A percentile compares a stretch with the other conserved stretches of the same genome.
Conservation (phyloP, 129 eudicot species). For the Pulicaria dysenterica region DNA sequence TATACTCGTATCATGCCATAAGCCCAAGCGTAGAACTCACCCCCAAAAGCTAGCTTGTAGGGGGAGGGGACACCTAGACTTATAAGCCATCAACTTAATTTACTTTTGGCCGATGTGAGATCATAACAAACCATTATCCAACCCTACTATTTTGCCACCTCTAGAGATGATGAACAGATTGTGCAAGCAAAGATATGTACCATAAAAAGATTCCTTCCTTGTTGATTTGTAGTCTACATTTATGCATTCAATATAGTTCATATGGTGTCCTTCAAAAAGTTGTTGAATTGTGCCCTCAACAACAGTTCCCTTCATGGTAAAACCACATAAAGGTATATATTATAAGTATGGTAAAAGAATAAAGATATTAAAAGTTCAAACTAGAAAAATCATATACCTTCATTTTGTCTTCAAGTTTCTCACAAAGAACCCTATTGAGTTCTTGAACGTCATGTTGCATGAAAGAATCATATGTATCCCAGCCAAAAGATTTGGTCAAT, state of each 20-base stretch:
- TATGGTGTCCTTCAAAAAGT: constrained; percentile 94
- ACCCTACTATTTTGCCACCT: background rate
- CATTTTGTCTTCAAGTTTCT: constrained; percentile 98
- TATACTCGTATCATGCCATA: too few species aligned
- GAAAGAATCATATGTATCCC: constrained; percentile 97
- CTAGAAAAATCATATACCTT: constrained; percentile 48
- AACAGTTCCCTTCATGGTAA: constrained; percentile 75
- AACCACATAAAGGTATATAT: constrained; percentile 12
- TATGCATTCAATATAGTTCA: constrained; percentile 93
- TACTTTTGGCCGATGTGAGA: too few species aligned
- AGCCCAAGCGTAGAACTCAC: too few species aligned
- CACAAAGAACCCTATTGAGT: constrained; percentile 95
- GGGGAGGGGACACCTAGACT: too few species aligned
- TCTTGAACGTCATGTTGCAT: constrained; percentile 99
- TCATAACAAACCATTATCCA: too few species aligned
- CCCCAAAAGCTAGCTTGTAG: too few species aligned
- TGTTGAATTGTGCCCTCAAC: constrained; percentile 97
- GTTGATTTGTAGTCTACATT: constrained; percentile 93
- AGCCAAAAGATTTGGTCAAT: constrained; percentile 94
- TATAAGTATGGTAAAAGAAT: background rate
- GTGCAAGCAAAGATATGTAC: constrained; percentile 37
- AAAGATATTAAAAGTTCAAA: background rate
- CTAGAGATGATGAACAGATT: background rate
- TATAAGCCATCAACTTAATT: too few species aligned
- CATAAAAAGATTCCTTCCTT: constrained; percentile 93